Evolutionary conservation across 352 stramenopile genomes (phyloP).

Genomic region (Phytophthora capsici): DNA sequence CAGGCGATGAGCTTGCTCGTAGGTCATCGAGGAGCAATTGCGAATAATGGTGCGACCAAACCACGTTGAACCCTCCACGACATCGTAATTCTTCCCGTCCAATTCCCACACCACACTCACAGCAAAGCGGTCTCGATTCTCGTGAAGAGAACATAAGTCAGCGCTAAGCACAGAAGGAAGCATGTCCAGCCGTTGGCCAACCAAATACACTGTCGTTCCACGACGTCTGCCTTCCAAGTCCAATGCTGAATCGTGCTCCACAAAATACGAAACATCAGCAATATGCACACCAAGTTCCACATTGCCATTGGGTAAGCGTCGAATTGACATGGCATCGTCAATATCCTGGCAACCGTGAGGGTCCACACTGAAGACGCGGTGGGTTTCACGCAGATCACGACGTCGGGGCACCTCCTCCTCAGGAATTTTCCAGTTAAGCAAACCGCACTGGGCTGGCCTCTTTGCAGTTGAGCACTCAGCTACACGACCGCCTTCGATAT

Average conservation of each 20-base stretch:
- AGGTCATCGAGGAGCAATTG: conserved; percentile 92
- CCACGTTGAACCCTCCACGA: conserved; percentile 70
- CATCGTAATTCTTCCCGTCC: conserved; percentile 66
- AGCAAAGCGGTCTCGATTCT: conserved; percentile 87
- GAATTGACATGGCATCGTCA: conserved; percentile 91
- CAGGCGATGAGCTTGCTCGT: conserved; percentile 83
- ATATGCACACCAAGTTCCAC: conserved; percentile 98
- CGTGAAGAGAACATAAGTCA: conserved; percentile 93
- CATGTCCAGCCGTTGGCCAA: conserved; percentile 95
- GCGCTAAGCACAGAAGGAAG: conserved; percentile 88
- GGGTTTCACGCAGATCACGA: conserved; percentile 71
- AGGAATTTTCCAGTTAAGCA: conserved; percentile 79
- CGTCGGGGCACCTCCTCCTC: conserved; percentile 52
- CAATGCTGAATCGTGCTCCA: conserved; percentile 94
- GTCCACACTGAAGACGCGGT: conserved; percentile 91
- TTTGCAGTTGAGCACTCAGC: conserved; percentile 83
- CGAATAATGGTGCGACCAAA: conserved; percentile 97
- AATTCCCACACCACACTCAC: conserved; percentile 94
- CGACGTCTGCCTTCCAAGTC: conserved; percentile 93
- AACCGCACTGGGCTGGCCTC: conserved; percentile 48
- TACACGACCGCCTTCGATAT: conserved; percentile 69
- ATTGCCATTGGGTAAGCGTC: conserved; percentile 76
- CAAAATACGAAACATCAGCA: conserved; percentile 99
- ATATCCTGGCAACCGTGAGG: conserved; percentile 91
- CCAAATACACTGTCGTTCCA: conserved; percentile 98